phyloP scores from a whole-genome alignment of 2,329 filamentous ascomycete genomes.

The Zasmidium cellare region DNA sequence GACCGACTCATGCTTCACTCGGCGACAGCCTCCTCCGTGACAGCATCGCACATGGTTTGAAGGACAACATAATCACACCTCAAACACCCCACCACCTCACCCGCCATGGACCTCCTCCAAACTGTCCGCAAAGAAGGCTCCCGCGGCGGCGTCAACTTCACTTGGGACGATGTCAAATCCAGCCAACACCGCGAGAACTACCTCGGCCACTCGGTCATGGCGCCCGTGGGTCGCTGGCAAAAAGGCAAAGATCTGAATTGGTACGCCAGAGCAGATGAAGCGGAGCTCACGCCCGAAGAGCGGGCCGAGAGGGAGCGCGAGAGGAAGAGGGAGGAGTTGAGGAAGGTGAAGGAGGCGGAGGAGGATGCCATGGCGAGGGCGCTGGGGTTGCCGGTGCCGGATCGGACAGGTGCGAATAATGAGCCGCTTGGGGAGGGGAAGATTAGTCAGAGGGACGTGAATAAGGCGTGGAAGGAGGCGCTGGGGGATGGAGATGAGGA shows the following conservation, averaged over 20 bases:
- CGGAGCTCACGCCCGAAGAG: conserved; percentile 49
- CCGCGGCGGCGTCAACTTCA: conserved; percentile 92
- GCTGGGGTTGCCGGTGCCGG: conserved; percentile 73
- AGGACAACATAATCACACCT: neutral
- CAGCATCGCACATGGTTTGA: too few species aligned
- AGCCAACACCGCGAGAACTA: conserved; percentile 87
- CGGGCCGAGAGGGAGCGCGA: conserved; percentile 67
- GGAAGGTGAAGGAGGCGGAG: conserved; percentile 83
- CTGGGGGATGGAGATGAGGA: conserved; percentile 42
- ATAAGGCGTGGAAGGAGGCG: conserved; percentile 53
- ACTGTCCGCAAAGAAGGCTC: conserved; percentile 86
- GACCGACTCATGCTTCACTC: neutral
- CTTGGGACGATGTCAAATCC: conserved; percentile 89
- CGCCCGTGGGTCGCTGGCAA: conserved; percentile 87
- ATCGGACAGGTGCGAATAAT: conserved; percentile 64
- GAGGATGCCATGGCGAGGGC: conserved; percentile 86
- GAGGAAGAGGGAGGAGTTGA: conserved; percentile 68
- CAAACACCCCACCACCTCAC: neutral
- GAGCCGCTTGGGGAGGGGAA: conserved; percentile 58
- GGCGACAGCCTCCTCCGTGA: too few species aligned
- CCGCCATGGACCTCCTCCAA: conserved; percentile 84
- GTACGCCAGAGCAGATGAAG: conserved; percentile 63
- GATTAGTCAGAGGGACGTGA: conserved; percentile 55
- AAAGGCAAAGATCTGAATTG: conserved; percentile 69
- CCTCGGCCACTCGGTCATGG: conserved; percentile 88